Conservation (phyloP, 495 filamentous ascomycete genomes). For the Annulohypoxylon nitens region DNA sequence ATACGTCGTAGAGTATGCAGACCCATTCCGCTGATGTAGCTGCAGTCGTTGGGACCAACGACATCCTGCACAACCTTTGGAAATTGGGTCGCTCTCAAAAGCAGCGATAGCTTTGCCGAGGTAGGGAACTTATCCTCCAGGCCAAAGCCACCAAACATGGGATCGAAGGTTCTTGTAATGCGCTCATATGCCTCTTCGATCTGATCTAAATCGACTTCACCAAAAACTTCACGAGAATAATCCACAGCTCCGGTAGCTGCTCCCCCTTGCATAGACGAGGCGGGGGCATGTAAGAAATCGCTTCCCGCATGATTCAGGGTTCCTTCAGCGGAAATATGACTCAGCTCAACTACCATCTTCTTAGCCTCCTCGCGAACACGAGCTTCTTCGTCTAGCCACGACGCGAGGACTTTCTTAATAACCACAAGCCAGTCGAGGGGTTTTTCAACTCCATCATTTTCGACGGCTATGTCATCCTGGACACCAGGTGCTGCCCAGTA, state of each 20-base stretch:
- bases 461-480: slow-evolving; percentile 59
- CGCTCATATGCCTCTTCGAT: slow-evolving; percentile 89
- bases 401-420: slow-evolving; percentile 79
- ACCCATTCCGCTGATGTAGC: slow-evolving; percentile 83
- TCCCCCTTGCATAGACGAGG: slow-evolving; percentile 18
- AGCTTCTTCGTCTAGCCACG: slow-evolving; percentile 88
- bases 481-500: slow-evolving; percentile 91
- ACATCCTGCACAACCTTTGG: slow-evolving; percentile 81
- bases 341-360: slow-evolving; percentile 82
- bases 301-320: slow-evolving; percentile 67
- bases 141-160: slow-evolving; percentile 82
- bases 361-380: slow-evolving; percentile 84
- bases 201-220: slow-evolving; percentile 86
- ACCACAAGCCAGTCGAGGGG: slow-evolving; percentile 71
- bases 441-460: slow-evolving; percentile 44
- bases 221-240: slow-evolving; percentile 50
- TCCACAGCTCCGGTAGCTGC: slow-evolving; percentile 21
- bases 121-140: slow-evolving; percentile 91
- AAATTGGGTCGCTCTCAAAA: slow-evolving; percentile 81
- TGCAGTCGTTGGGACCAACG: slow-evolving; percentile 84
- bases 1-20: slow-evolving; percentile 84
- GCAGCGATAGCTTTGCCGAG: slow-evolving; percentile 83
- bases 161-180: slow-evolving; percentile 83
- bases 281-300: slow-evolving; percentile 28
- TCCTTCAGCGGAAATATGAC: slow-evolving; percentile 89